These are phyloP conservation scores for Boletus rubescentipes DNA, from an alignment of 768 basidiomycete genomes.

Conservation along the genomic window DNA sequence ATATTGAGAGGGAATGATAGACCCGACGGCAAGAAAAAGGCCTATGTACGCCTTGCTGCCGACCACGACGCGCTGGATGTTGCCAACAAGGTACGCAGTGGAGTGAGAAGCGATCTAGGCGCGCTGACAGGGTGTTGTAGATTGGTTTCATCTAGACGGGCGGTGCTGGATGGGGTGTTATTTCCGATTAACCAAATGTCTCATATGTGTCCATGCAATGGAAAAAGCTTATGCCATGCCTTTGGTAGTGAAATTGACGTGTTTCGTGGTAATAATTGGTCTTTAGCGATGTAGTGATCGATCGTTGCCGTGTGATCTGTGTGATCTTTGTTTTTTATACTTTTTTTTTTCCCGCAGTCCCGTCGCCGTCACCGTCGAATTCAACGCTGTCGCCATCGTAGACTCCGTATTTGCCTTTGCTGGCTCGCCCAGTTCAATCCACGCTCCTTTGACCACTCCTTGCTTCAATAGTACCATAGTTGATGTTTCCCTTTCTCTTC, in stretches of 20 bases:
- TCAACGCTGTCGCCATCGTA: slow-evolving; percentile 20
- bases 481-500: slow-evolving; percentile 29
- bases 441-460: slow-evolving; percentile 40
- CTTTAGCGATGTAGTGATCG: neutral
- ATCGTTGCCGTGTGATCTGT: slow-evolving; percentile 19
- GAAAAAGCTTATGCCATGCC: neutral
- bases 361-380: neutral
- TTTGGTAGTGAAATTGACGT: neutral
- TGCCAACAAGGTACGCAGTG: slow-evolving; percentile 81
- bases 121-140: slow-evolving; percentile 37
- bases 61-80: slow-evolving; percentile 97
- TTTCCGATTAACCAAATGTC: too few species aligned
- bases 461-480: slow-evolving; percentile 35
- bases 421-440: slow-evolving; percentile 1
- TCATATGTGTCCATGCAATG: neutral
- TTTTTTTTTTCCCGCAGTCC: slow-evolving; percentile 15
- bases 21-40: slow-evolving; percentile 99
- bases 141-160: slow-evolving; percentile 86
- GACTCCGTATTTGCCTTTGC: slow-evolving; percentile 1
- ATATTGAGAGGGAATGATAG: slow-evolving; percentile 37
- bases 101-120: neutral
- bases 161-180: too few species aligned
- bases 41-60: slow-evolving; percentile 92
- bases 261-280: neutral
- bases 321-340: slow-evolving; percentile 11